Evolutionary conservation across 2,329 filamentous ascomycete genomes (phyloP), one percentile per base, ranked within the genome.

Genomic region (Aureobasidium namibiae): DNA sequence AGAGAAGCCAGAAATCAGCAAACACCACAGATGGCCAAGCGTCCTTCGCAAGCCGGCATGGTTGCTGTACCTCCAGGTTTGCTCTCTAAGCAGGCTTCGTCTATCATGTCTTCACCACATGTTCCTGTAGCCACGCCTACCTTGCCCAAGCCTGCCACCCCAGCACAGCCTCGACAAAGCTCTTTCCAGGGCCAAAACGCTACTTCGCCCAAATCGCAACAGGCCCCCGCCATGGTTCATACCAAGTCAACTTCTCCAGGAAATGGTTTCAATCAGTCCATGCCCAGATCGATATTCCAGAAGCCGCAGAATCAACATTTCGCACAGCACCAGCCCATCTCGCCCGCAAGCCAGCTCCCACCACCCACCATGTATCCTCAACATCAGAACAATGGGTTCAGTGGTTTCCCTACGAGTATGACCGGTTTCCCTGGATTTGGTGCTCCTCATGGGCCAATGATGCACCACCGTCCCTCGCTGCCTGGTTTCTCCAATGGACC

Each of bases 91-190:
- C 78, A 82, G 60, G 80, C 76, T 23, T 73, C 75, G 33, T 74
- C 76, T 16, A 75, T 74, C 61, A 80, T 87, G 63, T 83, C 85
- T 49, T 96, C 92, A 16, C 92, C 92, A 8, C 89, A 90, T 69
- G 82, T 92, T 53, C 77, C 87, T 29, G 80, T 90, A 62, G 88
- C 89, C 10, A 94, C 89, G 34, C 92, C 94, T 8, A 86, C 85
- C 26, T 75, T 95, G 48, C 86, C 91, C 13, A 96, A 96, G 71
- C 86, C 86, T 21, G 85, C 90, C 5, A 92, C 89, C 13, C 89
- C 91, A 9, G 87, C 85, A 64, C 87, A 88, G 63, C 82, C 85
- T 38, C 85, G 90, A 59, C 89, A 92, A 62, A 75, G 83, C 48
- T 94, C 90, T 9, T 90, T 95, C 63, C 90, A 94, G 70, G 87